phyloP scores from a whole-genome alignment of 768 basidiomycete species.

The Heimioporus sp. region DNA sequence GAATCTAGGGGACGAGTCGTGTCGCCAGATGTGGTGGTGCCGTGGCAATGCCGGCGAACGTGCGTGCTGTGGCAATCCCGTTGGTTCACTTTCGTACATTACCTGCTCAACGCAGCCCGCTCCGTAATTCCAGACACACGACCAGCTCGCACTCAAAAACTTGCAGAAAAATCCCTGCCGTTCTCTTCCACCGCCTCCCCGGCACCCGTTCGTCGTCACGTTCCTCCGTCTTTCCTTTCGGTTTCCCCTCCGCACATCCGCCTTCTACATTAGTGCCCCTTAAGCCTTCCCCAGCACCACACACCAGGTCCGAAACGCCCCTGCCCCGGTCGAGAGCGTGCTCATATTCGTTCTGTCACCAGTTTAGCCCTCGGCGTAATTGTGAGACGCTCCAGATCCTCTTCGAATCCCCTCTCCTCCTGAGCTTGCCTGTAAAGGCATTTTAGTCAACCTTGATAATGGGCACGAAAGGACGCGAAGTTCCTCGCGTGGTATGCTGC shows the following conservation, averaged over 20 bases:
- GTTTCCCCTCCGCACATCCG: slow-evolving; percentile 4
- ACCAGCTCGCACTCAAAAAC: slow-evolving; percentile 29
- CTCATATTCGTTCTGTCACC: slow-evolving; percentile 11
- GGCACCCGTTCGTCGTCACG: slow-evolving; percentile 6
- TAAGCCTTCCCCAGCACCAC: slow-evolving; percentile 5
- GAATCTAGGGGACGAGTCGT: slow-evolving; percentile 12
- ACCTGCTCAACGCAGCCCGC: slow-evolving; percentile 17
- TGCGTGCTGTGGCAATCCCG: slow-evolving; percentile 31
- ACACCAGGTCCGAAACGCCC: slow-evolving; percentile 8
- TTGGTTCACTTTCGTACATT: slow-evolving; percentile 25
- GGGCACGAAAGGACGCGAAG: slow-evolving; percentile 71
- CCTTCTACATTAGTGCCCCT: slow-evolving; percentile 8
- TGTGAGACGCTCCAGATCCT: not conserved
- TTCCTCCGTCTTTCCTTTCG: slow-evolving; percentile 9
- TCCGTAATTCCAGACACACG: slow-evolving; percentile 39
- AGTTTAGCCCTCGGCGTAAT: slow-evolving; percentile 1
- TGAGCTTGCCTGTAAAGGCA: slow-evolving; percentile 2
- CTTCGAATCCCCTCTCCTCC: not conserved
- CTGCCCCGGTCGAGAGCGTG: not conserved
- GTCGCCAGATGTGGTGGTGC: slow-evolving; percentile 14
- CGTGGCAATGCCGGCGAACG: slow-evolving; percentile 35
- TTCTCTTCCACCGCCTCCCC: slow-evolving; percentile 10
- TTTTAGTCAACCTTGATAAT: slow-evolving; percentile 24
- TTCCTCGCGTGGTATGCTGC: slow-evolving; percentile 86
- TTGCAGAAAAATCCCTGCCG: not conserved